These are phyloP conservation scores for Brassica juncea DNA, from an alignment of 345 rosid species.

Conservation along the genomic window DNA sequence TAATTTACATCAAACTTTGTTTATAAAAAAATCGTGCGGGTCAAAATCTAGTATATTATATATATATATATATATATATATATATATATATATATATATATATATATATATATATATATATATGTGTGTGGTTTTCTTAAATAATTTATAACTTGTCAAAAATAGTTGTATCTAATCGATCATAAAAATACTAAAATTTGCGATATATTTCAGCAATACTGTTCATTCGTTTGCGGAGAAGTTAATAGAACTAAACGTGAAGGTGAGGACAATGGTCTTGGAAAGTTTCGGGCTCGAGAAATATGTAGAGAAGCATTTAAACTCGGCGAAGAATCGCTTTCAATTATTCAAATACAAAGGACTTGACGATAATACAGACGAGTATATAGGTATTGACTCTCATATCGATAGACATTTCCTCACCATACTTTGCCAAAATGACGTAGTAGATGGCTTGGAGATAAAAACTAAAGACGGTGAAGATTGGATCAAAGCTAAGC, in stretches of 20 bases:
- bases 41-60: no score
- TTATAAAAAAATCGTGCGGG: no score
- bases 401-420: slow-evolving; percentile 46
- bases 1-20: no score
- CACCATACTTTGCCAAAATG: slow-evolving; percentile 36
- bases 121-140: no score
- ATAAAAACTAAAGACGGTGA: not conserved
- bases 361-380: slow-evolving; percentile 7
- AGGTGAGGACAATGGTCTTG: slow-evolving; percentile 52
- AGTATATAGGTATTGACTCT: slow-evolving; percentile 34
- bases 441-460: slow-evolving; percentile 1
- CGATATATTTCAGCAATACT: slow-evolving; percentile 25
- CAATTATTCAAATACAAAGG: slow-evolving; percentile 45
- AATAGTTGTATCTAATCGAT: not conserved
- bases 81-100: no score
- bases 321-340: slow-evolving; percentile 43
- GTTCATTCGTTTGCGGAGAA: slow-evolving; percentile 26
- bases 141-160: not conserved
- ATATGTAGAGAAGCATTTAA: slow-evolving; percentile 40
- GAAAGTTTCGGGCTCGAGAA: slow-evolving; percentile 55
- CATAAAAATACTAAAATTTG: not conserved
- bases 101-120: no score
- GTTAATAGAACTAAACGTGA: slow-evolving; percentile 41
- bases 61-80: no score
- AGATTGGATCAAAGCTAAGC: slow-evolving; percentile 15